Base-by-base conservation (phyloP, 371 early-diverging fungal species). In the Choanephora cucurbitarum region DNA sequence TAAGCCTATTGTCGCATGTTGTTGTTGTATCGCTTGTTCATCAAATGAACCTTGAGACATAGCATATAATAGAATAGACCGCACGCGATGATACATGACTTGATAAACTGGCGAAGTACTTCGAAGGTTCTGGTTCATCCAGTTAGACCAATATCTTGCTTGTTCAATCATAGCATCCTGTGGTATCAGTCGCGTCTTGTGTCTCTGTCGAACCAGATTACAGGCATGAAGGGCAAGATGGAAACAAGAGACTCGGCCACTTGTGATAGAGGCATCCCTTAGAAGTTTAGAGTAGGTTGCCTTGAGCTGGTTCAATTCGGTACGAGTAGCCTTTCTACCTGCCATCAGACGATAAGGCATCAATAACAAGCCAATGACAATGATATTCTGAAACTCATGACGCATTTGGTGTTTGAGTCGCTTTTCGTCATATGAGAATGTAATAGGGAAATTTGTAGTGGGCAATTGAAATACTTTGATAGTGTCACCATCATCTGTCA, bases 321-420 rank as follows among this genome's bases (percentile, higher is more conserved):
- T 57, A 15, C 51, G 57, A 1, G 64, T 74, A 67, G 72, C 67
- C 24, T 59, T 63, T 19, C 57, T 68, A 24, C 75, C 79, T 2
- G 75, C 75, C 42, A 79, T 51, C 7, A 87, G 80, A 1, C 81
- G 75, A 66, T 86, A 91, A 13, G 89, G 74, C 44, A 91, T 78
- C 55, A 89, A 55, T 0, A 91, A 70, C 8, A 77, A 60, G 24
- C 80, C 77, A 39, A 85, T 71, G 40, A 89, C 85, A 15, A 84
- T 84, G 9, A 89, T 69, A 55, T 88, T 88, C 60, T 89, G 90
- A 70, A 85, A 87, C 56, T 89, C 89, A 57, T 87, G 86, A 50
- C 87, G 81, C 67, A 82, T 83, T 31, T 82, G 73, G 17, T 82
- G 59, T 6, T 58, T 64, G 3, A 91, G 58, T 7, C 91, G 77